Evolutionary conservation across 495 filamentous ascomycete genomes (phyloP).

Genomic region (Penicillium samsonianum): DNA sequence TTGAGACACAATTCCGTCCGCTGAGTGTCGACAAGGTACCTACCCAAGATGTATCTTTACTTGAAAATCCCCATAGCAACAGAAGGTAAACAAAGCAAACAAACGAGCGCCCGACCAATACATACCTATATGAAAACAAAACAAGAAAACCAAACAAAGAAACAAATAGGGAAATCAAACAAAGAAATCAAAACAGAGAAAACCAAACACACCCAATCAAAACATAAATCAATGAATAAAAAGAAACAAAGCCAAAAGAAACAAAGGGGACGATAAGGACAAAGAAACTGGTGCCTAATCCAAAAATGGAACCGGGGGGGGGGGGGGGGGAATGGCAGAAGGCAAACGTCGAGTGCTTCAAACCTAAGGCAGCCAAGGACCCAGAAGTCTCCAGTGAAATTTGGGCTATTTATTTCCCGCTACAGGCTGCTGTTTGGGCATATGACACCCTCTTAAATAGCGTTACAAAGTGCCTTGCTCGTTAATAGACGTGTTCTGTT

Average conservation of each 20-base stretch:
- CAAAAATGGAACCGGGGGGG: neutral
- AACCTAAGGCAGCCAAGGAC: neutral
- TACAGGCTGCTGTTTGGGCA: neutral
- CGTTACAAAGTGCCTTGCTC: neutral
- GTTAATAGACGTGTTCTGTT: neutral
- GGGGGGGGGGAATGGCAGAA: neutral
- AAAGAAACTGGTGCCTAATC: neutral
- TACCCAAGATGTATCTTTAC: neutral
- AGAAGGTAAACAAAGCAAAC: neutral
- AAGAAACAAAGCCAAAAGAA: neutral
- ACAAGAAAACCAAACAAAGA: too few species aligned
- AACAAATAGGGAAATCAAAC: neutral
- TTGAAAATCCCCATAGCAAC: neutral
- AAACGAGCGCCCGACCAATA: neutral
- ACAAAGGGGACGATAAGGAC: neutral
- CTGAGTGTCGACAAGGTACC: neutral
- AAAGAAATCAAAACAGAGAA: neutral
- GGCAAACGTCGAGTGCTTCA: neutral
- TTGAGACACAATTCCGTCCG: neutral
- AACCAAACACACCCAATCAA: neutral
- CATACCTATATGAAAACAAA: too few species aligned
- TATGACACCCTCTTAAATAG: neutral
- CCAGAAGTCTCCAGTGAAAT: neutral
- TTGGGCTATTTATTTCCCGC: neutral
- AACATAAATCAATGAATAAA: neutral